Evolutionary conservation across 2,329 filamentous ascomycete genomes (phyloP), one percentile per base, ranked within the genome.

Genomic region (Periconia digitata): DNA sequence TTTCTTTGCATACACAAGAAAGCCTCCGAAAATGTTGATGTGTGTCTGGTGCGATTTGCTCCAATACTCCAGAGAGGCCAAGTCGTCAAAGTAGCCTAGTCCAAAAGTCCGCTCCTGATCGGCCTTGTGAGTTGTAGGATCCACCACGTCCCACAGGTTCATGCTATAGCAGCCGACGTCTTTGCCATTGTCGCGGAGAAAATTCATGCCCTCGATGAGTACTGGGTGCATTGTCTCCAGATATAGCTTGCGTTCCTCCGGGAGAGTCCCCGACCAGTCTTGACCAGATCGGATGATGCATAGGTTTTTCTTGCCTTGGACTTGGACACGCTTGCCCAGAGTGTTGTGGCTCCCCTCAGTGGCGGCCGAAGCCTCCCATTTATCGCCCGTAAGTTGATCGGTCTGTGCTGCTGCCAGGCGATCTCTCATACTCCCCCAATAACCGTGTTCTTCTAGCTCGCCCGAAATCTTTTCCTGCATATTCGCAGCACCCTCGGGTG

Each of bases 391-490:
- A 2, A 77, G 53, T 3, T 49, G 45, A 53, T 75, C 69, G 20
- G 60, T 69, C 53, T 77, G 75, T 6, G 69, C 60, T 2, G 59
- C 56, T 3, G 75, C 63, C 13, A 77, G 47, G 4, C 75, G 68
- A 50, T 78, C 74, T 13, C 74, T 66, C 74, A 76, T 75, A 53
- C 72, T 75, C 2, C 74, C 76, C 73, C 74, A 77, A 53, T 77
- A 78, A 1, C 65, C 72, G 51, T 78, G 75, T 56, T 77, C 72
- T 32, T 64, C 54, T 15, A 78, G 60, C 23, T 65, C 62, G 0
- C 71, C 72, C 16, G 67, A 72, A 4, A 74, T 59, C 2, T 51
- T 50, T 5, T 69, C 64, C 4, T 69, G 54, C 73, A 78, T 71
- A 49, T 74, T 59, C 6, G 71, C 73, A 8, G 66, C 71, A 12